phyloP scores from a whole-genome alignment of 306 rosid species.

The Glycine tomentella region DNA sequence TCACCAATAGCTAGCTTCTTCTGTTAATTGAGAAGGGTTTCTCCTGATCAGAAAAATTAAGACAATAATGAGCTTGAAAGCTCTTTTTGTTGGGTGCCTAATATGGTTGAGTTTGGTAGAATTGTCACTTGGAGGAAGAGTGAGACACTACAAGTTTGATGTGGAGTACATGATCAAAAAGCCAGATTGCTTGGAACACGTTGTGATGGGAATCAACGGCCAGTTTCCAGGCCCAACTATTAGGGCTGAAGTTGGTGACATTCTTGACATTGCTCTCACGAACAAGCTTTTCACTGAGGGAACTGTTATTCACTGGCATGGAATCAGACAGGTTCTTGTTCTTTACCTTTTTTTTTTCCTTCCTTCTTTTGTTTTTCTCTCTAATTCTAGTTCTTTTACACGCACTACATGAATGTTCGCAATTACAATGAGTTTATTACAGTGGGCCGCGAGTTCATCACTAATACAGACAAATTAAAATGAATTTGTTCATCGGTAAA shows the following conservation, averaged over 20 bases:
- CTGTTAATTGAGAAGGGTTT: background rate
- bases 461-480: too few relatives aligned
- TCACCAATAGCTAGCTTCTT: too few relatives aligned
- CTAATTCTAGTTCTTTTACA: too few relatives aligned
- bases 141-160: constrained; percentile 62
- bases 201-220: constrained; percentile 85
- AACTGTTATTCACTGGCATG: constrained; percentile 93
- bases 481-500: too few relatives aligned
- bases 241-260: constrained; percentile 69
- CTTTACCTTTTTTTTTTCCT: too few relatives aligned
- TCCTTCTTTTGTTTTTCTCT: too few relatives aligned
- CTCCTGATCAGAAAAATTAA: background rate
- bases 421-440: too few relatives aligned
- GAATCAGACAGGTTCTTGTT: constrained; percentile 68
- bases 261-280: constrained; percentile 62
- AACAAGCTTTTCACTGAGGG: constrained; percentile 86
- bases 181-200: constrained; percentile 68
- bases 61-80: constrained; percentile 35
- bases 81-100: constrained; percentile 27
- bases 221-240: constrained; percentile 87
- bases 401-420: too few relatives aligned
- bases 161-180: constrained; percentile 61
- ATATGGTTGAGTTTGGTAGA: constrained; percentile 25
- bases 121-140: constrained; percentile 34
- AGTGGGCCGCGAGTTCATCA: too few relatives aligned